Evolutionary conservation across 129 eudicot genomes (phyloP), one percentile per base, ranked within the genome.

Genomic region (Artemisia annua): DNA sequence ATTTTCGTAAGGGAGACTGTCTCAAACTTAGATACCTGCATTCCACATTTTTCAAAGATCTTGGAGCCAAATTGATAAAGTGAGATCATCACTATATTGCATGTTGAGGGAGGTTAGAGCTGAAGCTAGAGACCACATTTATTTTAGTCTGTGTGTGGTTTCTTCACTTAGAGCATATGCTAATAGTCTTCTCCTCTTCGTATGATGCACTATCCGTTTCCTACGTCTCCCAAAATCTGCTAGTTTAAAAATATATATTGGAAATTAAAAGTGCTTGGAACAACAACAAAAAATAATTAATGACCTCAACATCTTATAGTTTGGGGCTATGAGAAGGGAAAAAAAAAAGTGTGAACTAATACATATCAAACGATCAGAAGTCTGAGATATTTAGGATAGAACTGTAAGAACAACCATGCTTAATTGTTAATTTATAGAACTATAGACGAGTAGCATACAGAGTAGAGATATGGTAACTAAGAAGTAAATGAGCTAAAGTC

Each of bases 51-150:
- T 51, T 79, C 83, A 67, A 57, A 79, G 63, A 7, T 79, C 74
- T 66, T 26, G 79, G 83, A 73, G 83, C 78, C 65, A 67, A 66
- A 53, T 71, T 46, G 5, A 46, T 63, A 26, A 0, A 49, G 74
- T 79, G 79, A 79, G 83, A 58, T 79, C 63, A 67, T 73, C 79
- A 66, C 74, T 79, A 60, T 61, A 79, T 66, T 79, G 75, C 74
- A 79, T 81, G 30, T 73, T 72, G 17, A 81, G 80, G 20, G 90
- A 82, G 15, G 91, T 84, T 70, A 94, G 70, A 54, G 96, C 96
- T n/a, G 80, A 63, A 60, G 98, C 98, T 69, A 94, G 89, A 66
- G 97, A 82, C 16, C 85, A 80, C 96, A 94, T 82, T 69, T 94
- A 97, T 61, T 74, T 75, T 46, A 87, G 65, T 79, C 96, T 81